Evolutionary conservation across 768 basidiomycete species (phyloP).

Genomic region (Podaxis sp.): DNA sequence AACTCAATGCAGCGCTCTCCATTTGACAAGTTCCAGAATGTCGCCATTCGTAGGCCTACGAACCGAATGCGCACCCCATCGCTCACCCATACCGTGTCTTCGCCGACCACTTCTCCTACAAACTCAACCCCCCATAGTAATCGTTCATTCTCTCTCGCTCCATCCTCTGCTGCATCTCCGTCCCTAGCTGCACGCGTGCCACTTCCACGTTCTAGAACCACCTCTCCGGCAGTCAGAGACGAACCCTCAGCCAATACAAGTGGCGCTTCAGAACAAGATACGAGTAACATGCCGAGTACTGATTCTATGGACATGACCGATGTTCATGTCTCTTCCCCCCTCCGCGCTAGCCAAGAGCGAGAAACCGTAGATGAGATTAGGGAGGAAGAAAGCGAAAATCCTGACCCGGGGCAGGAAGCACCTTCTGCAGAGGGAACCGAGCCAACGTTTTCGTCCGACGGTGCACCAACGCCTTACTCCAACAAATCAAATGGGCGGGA

Average conservation of each 20-base stretch:
- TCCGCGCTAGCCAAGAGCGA: conserved; percentile 18
- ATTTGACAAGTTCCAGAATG: conserved; percentile 58
- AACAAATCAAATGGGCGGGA: conserved; percentile 30
- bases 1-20: conserved; percentile 47
- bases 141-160: conserved; percentile 36
- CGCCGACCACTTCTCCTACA: conserved; percentile 52
- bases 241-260: conserved; percentile 16
- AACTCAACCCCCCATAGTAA: conserved; percentile 63
- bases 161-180: conserved; percentile 41
- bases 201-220: conserved; percentile 47
- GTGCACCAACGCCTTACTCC: conserved; percentile 35
- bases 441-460: conserved; percentile 74
- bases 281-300: conserved; percentile 28
- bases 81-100: conserved; percentile 56
- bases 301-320: conserved; percentile 53
- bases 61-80: conserved; percentile 61
- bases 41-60: conserved; percentile 49
- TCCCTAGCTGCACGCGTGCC: conserved; percentile 41
- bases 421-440: conserved; percentile 32
- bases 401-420: background rate
- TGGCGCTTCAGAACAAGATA: conserved; percentile 24
- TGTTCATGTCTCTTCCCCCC: conserved; percentile 41
- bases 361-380: conserved; percentile 22
- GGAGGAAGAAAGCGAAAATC: conserved; percentile 16
- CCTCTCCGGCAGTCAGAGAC: conserved; percentile 38